phyloP scores from a whole-genome alignment of 495 filamentous ascomycete genomes.

The Tuber melanosporum region DNA sequence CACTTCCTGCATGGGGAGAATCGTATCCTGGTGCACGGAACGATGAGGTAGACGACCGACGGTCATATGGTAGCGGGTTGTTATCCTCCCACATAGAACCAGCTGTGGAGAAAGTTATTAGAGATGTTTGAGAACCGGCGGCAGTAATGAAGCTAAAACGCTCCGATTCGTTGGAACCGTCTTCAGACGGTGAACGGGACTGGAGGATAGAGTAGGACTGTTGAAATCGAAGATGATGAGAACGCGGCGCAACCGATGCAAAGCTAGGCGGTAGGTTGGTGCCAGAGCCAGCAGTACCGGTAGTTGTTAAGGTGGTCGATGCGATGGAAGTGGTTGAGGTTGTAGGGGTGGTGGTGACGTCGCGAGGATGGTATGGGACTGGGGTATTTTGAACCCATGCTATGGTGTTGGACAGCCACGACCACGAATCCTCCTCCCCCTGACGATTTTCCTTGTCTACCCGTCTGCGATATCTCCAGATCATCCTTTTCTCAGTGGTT shows the following conservation, averaged over 20 bases:
- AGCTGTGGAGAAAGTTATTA: conserved; percentile 6
- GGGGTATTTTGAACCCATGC: not conserved
- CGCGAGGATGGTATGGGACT: conserved; percentile 6
- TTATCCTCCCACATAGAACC: conserved; percentile 42
- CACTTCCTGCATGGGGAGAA: conserved; percentile 47
- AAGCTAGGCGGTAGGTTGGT: not conserved
- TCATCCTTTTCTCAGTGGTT: not conserved
- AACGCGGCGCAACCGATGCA: not conserved
- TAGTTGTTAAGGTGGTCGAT: conserved; percentile 2
- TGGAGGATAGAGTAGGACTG: conserved; percentile 9
- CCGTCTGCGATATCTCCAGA: not conserved
- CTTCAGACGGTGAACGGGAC: conserved; percentile 6
- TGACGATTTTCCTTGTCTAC: not conserved
- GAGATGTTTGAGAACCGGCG: not conserved
- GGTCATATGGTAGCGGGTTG: conserved; percentile 41
- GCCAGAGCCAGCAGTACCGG: conserved; percentile 12
- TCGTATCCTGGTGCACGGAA: conserved; percentile 39
- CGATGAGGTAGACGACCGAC: conserved; percentile 44
- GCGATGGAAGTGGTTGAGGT: conserved; percentile 10
- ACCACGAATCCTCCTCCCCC: not conserved
- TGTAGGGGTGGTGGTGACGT: conserved; percentile 15
- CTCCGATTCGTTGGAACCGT: conserved; percentile 3
- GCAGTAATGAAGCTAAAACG: not conserved
- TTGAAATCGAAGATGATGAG: not conserved
- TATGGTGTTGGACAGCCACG: conserved; percentile 2